These are phyloP conservation scores for Eimeria necatrix DNA, from an alignment of 169 alveolate species.

Conservation along the genomic window DNA sequence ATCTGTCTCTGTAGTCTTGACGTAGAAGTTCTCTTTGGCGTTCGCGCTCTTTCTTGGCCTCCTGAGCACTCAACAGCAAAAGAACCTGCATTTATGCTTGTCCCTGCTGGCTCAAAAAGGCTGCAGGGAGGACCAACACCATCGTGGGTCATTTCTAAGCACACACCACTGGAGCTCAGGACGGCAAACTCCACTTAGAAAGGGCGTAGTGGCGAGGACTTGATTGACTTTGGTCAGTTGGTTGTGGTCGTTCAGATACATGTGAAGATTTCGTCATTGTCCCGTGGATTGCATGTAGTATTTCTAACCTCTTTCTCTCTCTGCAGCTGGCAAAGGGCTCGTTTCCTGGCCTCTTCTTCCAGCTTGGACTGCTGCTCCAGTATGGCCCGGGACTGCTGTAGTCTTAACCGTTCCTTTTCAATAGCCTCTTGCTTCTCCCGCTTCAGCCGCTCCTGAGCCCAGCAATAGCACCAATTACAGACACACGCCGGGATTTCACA, in stretches of 20 bases:
- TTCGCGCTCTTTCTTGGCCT: constrained; percentile 84
- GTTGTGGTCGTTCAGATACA: too few species aligned
- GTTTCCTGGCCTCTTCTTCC: constrained; percentile 83
- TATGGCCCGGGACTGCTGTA: constrained; percentile 83
- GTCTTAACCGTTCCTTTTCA: constrained; percentile 83
- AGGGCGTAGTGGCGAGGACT: too few species aligned
- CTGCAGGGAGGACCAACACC: too few species aligned
- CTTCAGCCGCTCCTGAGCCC: constrained; percentile 79
- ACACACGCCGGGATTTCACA: too few species aligned
- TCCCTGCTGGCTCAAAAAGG: too few species aligned
- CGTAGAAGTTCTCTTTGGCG: constrained; percentile 84
- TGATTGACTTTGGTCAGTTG: too few species aligned
- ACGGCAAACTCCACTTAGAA: too few species aligned
- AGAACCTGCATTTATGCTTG: too few species aligned
- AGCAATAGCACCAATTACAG: neutral
- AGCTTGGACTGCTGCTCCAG: constrained; percentile 84
- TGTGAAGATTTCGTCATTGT: too few species aligned
- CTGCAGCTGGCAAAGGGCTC: constrained; percentile 80
- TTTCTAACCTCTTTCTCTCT: constrained; percentile 82
- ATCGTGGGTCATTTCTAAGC: too few species aligned
- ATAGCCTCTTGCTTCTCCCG: constrained; percentile 86
- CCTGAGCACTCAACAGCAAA: constrained; percentile 14
- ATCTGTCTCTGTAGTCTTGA: constrained; percentile 85
- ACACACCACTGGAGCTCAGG: too few species aligned
- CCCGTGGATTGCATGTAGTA: too few species aligned